Evolutionary conservation across 2,329 filamentous ascomycete genomes (phyloP).

Genomic region (Talaromyces islandicus): DNA sequence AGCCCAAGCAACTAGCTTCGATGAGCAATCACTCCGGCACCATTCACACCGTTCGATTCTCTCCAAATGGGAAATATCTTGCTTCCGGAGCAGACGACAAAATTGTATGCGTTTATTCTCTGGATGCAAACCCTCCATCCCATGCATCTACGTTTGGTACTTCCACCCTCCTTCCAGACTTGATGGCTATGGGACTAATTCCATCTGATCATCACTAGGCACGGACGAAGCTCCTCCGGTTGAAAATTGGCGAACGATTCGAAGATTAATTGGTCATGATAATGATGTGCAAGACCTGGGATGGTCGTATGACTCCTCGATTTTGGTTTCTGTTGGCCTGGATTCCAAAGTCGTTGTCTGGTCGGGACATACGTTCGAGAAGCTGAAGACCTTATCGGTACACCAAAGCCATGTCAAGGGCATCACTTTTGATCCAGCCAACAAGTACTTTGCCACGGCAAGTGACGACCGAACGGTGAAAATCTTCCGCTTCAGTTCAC

Average conservation of each 20-base stretch:
- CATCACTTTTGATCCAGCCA: conserved; percentile 95
- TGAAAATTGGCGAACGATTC: conserved; percentile 96
- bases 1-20: conserved; percentile 88
- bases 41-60: conserved; percentile 95
- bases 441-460: conserved; percentile 98
- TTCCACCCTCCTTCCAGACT: conserved; percentile 16
- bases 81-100: conserved; percentile 98
- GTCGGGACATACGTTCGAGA: conserved; percentile 97
- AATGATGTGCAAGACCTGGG: conserved; percentile 98
- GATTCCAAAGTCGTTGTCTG: conserved; percentile 98
- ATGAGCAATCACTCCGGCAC: conserved; percentile 98
- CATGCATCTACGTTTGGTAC: conserved; percentile 73
- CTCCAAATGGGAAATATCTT: conserved; percentile 87
- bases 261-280: conserved; percentile 89
- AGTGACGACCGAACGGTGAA: conserved; percentile 96
- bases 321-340: conserved; percentile 89
- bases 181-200: conserved; percentile 10
- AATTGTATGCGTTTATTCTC: conserved; percentile 93
- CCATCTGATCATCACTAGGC: conserved; percentile 40
- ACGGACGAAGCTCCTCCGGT: conserved; percentile 85
- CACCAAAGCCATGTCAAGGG: conserved; percentile 98
- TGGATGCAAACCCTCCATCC: conserved; percentile 74
- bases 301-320: conserved; percentile 93
- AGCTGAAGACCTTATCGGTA: conserved; percentile 84
- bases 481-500: conserved; percentile 90